phyloP scores from a whole-genome alignment of 108 stramenopile genomes.

The Fragilariopsis cylindrus region DNA sequence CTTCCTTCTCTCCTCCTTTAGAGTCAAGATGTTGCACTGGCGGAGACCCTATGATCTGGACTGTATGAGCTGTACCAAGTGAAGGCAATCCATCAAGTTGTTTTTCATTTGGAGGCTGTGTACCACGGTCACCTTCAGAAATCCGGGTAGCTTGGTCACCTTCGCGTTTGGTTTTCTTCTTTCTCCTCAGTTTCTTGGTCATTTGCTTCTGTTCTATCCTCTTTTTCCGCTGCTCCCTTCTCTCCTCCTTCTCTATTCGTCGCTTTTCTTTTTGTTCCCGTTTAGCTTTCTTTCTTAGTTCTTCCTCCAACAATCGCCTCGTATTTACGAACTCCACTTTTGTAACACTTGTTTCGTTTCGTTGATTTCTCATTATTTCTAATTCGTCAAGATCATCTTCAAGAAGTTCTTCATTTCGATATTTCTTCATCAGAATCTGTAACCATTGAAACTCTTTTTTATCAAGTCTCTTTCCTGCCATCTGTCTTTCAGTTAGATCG shows the following conservation, averaged over 20 bases:
- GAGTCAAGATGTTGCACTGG: not conserved
- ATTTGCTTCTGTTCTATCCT: constrained; percentile 2
- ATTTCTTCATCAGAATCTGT: constrained; percentile 16
- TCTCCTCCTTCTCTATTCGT: constrained; percentile 13
- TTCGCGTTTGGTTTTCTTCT: not conserved
- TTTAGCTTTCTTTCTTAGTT: constrained; percentile 5
- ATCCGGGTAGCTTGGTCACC: constrained; percentile 1
- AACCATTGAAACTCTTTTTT: constrained; percentile 23
- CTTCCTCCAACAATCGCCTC: constrained; percentile 12
- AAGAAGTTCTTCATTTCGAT: constrained; percentile 10
- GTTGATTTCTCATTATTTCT: constrained; percentile 28
- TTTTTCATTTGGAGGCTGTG: constrained; percentile 3
- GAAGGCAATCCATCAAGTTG: not conserved
- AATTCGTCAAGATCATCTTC: constrained; percentile 24
- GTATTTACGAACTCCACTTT: constrained; percentile 6
- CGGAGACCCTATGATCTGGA: not conserved
- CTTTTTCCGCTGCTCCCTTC: not conserved
- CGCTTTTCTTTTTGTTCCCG: constrained; percentile 11
- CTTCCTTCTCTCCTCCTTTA: constrained; percentile 8
- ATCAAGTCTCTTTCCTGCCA: constrained; percentile 24
- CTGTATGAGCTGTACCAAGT: not conserved
- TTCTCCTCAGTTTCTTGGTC: not conserved
- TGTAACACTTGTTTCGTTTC: not conserved
- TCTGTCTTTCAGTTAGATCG: not conserved
- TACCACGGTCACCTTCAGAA: not conserved